These are phyloP conservation scores for Berkeleyomyces rouxiae DNA, from an alignment of 2,329 filamentous ascomycete species.

Conservation along the genomic window DNA sequence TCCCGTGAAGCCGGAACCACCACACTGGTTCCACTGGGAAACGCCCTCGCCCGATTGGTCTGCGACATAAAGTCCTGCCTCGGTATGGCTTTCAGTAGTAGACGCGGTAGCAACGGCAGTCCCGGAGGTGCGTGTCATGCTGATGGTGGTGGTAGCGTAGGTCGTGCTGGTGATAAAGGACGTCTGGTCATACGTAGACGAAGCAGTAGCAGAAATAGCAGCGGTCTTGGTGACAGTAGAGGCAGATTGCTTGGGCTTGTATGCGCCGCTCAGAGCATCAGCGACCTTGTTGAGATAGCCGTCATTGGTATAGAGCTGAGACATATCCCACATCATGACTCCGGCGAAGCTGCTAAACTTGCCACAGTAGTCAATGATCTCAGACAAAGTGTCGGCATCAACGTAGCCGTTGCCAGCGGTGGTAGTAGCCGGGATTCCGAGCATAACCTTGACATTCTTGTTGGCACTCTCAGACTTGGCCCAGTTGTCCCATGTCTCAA, in stretches of 20 bases:
- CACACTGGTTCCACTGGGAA: constrained; percentile 16
- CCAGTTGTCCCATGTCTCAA: constrained; percentile 40
- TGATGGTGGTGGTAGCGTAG: constrained; percentile 5
- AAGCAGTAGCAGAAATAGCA: constrained; percentile 11
- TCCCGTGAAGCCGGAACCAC: constrained; percentile 15
- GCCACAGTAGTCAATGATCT: constrained; percentile 25
- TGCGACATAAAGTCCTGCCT: not conserved
- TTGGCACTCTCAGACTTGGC: constrained; percentile 41
- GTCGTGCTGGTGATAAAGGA: constrained; percentile 7
- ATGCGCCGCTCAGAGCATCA: constrained; percentile 19
- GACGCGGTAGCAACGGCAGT: not conserved
- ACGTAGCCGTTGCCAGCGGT: constrained; percentile 27
- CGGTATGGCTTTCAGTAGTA: not conserved
- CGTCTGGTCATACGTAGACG: constrained; percentile 9
- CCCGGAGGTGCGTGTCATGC: not conserved
- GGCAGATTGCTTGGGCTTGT: not conserved
- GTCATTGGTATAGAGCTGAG: constrained; percentile 30
- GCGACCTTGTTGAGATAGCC: constrained; percentile 36
- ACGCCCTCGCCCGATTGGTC: not conserved
- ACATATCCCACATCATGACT: constrained; percentile 30
- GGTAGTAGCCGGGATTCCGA: constrained; percentile 26
- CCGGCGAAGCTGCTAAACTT: constrained; percentile 26
- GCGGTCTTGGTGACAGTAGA: constrained; percentile 7
- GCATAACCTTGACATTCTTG: constrained; percentile 28
- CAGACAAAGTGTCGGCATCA: constrained; percentile 19